Evolutionary conservation across 805 yeast species (phyloP).

Genomic region (Wickerhamiella sorbophila): DNA sequence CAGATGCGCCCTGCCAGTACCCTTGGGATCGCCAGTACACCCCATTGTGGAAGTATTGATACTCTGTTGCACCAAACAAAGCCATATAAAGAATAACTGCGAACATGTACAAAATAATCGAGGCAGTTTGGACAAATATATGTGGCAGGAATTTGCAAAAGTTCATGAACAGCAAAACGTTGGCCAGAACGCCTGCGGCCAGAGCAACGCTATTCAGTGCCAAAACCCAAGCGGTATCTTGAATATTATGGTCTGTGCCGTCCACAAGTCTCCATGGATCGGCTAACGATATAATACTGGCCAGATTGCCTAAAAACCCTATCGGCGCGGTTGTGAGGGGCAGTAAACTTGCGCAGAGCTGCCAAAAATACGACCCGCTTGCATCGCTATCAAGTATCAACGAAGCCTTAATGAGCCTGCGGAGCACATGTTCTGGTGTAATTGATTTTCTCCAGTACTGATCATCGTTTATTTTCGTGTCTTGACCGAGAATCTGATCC

Average conservation of each 20-base stretch:
- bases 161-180: constrained; percentile 54
- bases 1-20: constrained; percentile 64
- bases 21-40: constrained; percentile 39
- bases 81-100: constrained; percentile 43
- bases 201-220: constrained; percentile 50
- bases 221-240: constrained; percentile 28
- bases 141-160: constrained; percentile 56
- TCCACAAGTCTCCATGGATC: constrained; percentile 13
- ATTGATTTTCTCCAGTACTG: too few relatives aligned
- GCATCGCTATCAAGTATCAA: background rate
- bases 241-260: background rate
- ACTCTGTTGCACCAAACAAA: constrained; percentile 31
- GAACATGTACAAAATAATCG: constrained; percentile 38
- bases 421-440: too few relatives aligned
- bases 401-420: background rate
- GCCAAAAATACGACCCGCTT: constrained; percentile 1
- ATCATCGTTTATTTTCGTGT: too few relatives aligned
- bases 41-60: constrained; percentile 18
- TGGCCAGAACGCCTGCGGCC: constrained; percentile 51
- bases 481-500: too few relatives aligned
- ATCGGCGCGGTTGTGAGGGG: constrained; percentile 11
- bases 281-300: constrained; percentile 11
- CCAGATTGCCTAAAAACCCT: constrained; percentile 15
- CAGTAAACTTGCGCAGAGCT: background rate
- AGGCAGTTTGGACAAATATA: constrained; percentile 23